Base-by-base conservation (phyloP, 2,329 filamentous ascomycete genomes). In the Penicillium vulpinum region DNA sequence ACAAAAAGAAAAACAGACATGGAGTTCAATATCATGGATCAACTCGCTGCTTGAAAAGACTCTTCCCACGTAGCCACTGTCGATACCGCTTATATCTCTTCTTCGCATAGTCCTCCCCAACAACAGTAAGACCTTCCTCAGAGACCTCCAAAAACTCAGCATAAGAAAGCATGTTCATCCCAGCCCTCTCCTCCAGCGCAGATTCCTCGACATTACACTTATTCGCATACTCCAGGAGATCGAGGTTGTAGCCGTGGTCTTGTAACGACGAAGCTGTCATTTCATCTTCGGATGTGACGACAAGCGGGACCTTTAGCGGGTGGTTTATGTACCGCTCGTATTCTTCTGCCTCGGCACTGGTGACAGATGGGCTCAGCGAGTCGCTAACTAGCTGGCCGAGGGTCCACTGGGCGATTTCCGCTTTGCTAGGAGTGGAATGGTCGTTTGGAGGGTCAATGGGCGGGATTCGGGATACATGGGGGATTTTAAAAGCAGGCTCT, bases 71-170 rank as follows among this genome's bases (percentile, higher is more conserved):
- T 70, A 99, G 80, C 93, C 94, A 99, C 76, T 97, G 95, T 68
- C 88, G 81, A 76, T 99, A 99, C 10, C 92, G 90, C 77, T 96
- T 97, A 75, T 99, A 99, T 65, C 94, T 82, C 82, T 97, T 97
- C 83, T 96, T 97, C 39, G 84, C 83, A 44, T 87, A 83, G 73
- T 97, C 94, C 68, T 95, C 92, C 43, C 92, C 88, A 1, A 87
- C 88, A 15, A 97, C 93, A 2, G 91, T 95, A 51, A 99, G 77
- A 18, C 91, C 91, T 67, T 96, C 91, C 59, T 94, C 89, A 5
- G 84, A 85, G 13, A 94, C 85, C 41, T 83, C 84, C 54, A 97
- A 73, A 68, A 94, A 88, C 60, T 94, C 90, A 29, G 80, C 80
- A 73, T 95, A 97, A 56, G 90, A 85, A 21, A 83, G 83, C 44